Evolutionary conservation across 2,329 filamentous ascomycete genomes (phyloP).

Genomic region (Metarhizium sp.): DNA sequence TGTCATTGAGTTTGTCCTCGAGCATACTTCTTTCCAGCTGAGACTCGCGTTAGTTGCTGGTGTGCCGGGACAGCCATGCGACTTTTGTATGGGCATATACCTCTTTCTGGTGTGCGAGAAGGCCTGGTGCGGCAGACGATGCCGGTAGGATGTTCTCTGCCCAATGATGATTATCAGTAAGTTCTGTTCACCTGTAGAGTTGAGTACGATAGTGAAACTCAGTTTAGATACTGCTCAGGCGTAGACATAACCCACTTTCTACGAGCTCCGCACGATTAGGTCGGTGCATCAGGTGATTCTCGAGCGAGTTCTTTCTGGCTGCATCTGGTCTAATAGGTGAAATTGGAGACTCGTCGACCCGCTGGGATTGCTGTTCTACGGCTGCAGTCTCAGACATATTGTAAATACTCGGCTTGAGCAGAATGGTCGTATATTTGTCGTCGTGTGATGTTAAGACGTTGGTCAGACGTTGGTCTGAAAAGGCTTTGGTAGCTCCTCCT

Average conservation of each 20-base stretch:
- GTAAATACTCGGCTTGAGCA: background rate
- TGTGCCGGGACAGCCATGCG: background rate
- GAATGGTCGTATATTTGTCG: background rate
- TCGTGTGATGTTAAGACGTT: too few species aligned
- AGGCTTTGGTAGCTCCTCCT: too few species aligned
- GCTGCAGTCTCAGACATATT: conserved; percentile 18
- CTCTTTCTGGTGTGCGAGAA: conserved; percentile 74
- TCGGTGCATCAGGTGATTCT: conserved; percentile 62
- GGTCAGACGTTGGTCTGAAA: too few species aligned
- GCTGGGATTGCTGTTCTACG: conserved; percentile 10
- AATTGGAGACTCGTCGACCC: conserved; percentile 43
- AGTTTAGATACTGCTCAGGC: background rate
- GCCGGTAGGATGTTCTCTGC: conserved; percentile 80
- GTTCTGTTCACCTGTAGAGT: background rate
- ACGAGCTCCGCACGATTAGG: conserved; percentile 69
- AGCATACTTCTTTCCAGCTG: conserved; percentile 79
- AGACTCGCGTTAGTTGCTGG: background rate
- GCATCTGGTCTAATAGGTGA: conserved; percentile 42
- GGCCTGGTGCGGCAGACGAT: conserved; percentile 65
- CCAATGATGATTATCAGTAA: conserved; percentile 11
- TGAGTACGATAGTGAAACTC: background rate
- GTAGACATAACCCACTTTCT: conserved; percentile 50
- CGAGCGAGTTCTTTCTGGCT: conserved; percentile 58
- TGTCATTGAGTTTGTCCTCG: conserved; percentile 77
- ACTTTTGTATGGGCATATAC: conserved; percentile 21